Percentiles rank a stretch among this genome's conserved stretches.
Evolutionary conservation across 768 basidiomycete genomes (phyloP).

Genomic region (Lactifluus pinguis): DNA sequence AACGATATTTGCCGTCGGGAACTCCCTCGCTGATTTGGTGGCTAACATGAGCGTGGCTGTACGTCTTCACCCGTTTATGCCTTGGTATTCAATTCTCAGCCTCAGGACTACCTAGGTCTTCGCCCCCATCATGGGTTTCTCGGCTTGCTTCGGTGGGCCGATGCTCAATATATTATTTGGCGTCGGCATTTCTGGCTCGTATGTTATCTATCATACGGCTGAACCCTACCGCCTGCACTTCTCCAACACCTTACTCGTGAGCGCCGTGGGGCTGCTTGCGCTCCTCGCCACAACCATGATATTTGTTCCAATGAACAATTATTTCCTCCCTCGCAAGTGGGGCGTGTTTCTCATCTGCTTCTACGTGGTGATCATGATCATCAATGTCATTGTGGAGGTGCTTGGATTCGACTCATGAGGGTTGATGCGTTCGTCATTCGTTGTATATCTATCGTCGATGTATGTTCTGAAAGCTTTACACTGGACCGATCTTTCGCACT

Average conservation of each 20-base stretch:
- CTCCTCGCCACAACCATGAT: constrained; percentile 70
- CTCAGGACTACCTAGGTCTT: constrained; percentile 43
- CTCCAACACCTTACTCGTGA: constrained; percentile 77
- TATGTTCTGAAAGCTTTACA: neutral
- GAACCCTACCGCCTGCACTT: constrained; percentile 68
- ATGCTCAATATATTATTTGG: constrained; percentile 91
- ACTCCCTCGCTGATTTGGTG: constrained; percentile 92
- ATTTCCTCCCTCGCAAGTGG: constrained; percentile 72
- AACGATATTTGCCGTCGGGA: constrained; percentile 94
- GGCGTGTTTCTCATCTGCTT: constrained; percentile 67
- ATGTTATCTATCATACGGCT: constrained; percentile 58
- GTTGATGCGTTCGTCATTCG: constrained; percentile 1
- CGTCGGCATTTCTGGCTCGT: constrained; percentile 84
- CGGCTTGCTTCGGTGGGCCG: constrained; percentile 88
- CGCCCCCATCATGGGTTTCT: constrained; percentile 91
- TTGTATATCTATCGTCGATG: neutral
- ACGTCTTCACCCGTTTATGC: constrained; percentile 23
- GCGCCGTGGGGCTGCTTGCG: constrained; percentile 68
- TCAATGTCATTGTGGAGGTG: constrained; percentile 76
- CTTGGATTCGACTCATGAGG: constrained; percentile 16
- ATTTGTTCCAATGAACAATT: constrained; percentile 80
- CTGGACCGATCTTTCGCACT: neutral
- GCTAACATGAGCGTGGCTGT: constrained; percentile 95
- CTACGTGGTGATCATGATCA: constrained; percentile 68
- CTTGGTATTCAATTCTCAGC: neutral